Evolutionary conservation across 2,329 filamentous ascomycete species (phyloP).

Genomic region (Zymoseptoria passerinii): DNA sequence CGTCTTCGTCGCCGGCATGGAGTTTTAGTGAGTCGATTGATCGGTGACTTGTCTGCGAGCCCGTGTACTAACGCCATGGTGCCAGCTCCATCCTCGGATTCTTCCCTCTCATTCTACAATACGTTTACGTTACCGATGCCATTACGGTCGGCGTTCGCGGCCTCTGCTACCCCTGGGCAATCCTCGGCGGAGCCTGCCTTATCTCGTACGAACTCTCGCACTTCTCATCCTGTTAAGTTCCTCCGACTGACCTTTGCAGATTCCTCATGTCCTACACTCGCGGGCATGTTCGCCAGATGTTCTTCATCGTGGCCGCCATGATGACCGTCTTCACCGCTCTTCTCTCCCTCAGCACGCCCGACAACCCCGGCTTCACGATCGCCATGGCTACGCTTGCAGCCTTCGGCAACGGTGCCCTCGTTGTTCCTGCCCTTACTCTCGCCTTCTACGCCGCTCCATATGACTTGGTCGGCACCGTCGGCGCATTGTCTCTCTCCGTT

Average conservation of each 20-base stretch:
- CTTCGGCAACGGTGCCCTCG: conserved; percentile 57
- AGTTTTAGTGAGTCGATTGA: conserved; percentile 22
- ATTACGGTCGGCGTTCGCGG: conserved; percentile 54
- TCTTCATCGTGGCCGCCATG: conserved; percentile 50
- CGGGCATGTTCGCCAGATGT: conserved; percentile 52
- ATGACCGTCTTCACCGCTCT: conserved; percentile 51
- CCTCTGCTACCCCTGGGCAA: conserved; percentile 54
- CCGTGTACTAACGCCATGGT: not conserved
- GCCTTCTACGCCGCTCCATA: conserved; percentile 55
- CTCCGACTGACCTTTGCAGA: not conserved
- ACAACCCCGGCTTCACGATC: conserved; percentile 22
- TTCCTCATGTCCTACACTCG: conserved; percentile 48
- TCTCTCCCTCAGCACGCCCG: conserved; percentile 17
- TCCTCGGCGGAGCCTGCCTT: conserved; percentile 52
- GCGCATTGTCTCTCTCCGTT: conserved; percentile 58
- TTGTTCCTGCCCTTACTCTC: conserved; percentile 58
- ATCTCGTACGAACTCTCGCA: conserved; percentile 32
- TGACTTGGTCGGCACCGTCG: conserved; percentile 60
- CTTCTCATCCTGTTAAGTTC: not conserved
- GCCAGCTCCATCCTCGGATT: conserved; percentile 39
- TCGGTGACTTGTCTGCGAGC: not conserved
- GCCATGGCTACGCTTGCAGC: conserved; percentile 52
- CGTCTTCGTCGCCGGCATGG: conserved; percentile 29
- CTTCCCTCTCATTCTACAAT: conserved; percentile 56
- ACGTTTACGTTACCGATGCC: conserved; percentile 56